Percentiles rank a stretch among this genome's conserved stretches.
phyloP scores from a whole-genome alignment of 2,329 filamentous ascomycete species.

The Aquanectria penicillioides region DNA sequence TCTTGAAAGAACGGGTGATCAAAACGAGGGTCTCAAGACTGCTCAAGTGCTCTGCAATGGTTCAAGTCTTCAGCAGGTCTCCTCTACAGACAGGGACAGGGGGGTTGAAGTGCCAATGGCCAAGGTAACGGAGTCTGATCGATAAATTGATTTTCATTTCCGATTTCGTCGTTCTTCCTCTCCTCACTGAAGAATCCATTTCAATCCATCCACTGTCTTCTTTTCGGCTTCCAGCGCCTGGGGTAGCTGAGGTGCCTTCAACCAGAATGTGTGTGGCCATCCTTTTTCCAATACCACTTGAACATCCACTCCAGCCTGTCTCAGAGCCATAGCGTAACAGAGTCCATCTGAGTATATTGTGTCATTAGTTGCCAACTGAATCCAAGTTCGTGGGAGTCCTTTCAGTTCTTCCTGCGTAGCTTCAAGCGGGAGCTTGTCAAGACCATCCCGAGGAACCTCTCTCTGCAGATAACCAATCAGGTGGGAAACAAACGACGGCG shows the following conservation, averaged over 20 bases:
- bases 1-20: no score
- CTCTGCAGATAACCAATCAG: conserved; percentile 46
- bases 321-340: conserved; percentile 58
- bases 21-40: no score
- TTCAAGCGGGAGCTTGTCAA: conserved; percentile 55
- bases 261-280: conserved; percentile 64
- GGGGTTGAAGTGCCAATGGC: not conserved
- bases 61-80: no score
- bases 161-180: not conserved
- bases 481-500: conserved; percentile 50
- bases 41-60: no score
- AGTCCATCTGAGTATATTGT: conserved; percentile 61
- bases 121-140: not conserved
- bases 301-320: conserved; percentile 51
- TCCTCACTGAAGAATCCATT: conserved; percentile 47
- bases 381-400: conserved; percentile 54
- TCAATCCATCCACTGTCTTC: conserved; percentile 53
- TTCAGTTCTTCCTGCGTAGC: conserved; percentile 40
- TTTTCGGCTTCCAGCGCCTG: conserved; percentile 53
- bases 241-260: conserved; percentile 54
- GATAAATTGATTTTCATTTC: not conserved
- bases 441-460: conserved; percentile 51
- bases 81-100: no score
- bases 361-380: conserved; percentile 62
- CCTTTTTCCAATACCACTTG: conserved; percentile 54